Conservation (phyloP, 768 basidiomycete species). For the Phlegmacium glaucopus region DNA sequence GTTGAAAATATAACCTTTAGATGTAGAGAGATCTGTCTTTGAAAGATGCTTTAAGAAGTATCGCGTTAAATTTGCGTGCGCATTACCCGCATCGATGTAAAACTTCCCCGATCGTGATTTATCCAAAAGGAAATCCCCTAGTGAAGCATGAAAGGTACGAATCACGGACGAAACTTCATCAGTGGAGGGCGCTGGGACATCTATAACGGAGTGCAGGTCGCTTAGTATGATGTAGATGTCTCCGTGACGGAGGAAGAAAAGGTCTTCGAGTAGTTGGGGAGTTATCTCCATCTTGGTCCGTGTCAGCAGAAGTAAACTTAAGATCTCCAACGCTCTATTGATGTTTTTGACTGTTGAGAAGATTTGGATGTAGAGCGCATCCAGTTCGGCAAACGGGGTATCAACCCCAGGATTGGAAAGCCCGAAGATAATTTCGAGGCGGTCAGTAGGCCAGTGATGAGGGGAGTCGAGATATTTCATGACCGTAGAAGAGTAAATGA, state of each 20-base stretch:
- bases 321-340: conserved; percentile 6
- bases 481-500: conserved; percentile 15
- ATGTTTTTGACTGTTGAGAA: conserved; percentile 8
- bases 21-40: too few relatives aligned
- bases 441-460: too few relatives aligned
- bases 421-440: too few relatives aligned
- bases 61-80: neutral
- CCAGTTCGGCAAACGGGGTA: neutral
- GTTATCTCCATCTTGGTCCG: neutral
- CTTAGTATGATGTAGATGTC: conserved; percentile 10
- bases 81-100: neutral
- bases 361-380: conserved; percentile 15
- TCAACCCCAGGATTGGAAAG: too few relatives aligned
- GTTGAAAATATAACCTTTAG: too few relatives aligned
- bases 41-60: neutral
- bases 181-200: neutral
- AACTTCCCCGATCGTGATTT: neutral
- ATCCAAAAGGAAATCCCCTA: neutral
- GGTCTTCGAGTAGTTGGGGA: conserved; percentile 3
- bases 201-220: conserved; percentile 11
- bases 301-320: conserved; percentile 1
- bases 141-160: neutral
- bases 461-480: neutral
- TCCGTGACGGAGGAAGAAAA: conserved; percentile 7
- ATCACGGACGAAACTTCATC: neutral